These are phyloP conservation scores for Ogataea siamensis DNA, from an alignment of 805 yeast species.

Conservation along the genomic window DNA sequence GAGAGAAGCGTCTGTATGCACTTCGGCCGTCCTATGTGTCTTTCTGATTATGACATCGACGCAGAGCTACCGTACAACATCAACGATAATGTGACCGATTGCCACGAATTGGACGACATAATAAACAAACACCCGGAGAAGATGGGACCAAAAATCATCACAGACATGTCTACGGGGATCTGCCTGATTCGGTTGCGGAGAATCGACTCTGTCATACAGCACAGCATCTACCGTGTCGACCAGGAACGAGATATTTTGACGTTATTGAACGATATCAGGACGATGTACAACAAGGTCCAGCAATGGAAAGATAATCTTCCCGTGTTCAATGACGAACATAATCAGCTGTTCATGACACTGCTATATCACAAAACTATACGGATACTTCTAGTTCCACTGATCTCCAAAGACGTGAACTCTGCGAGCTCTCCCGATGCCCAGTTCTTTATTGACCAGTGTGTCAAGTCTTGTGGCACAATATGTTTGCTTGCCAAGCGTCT, in stretches of 20 bases:
- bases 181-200: conserved; percentile 18
- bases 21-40: conserved; percentile 47
- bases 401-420: conserved; percentile 13
- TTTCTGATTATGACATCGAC: conserved; percentile 51
- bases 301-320: conserved; percentile 21
- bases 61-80: conserved; percentile 39
- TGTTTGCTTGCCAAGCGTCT: conserved; percentile 23
- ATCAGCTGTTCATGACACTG: conserved; percentile 15
- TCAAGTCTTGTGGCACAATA: conserved; percentile 23
- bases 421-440: conserved; percentile 11
- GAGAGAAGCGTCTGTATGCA: conserved; percentile 49
- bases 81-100: conserved; percentile 18
- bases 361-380: conserved; percentile 23
- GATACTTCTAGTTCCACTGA: conserved; percentile 20
- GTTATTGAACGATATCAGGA: conserved; percentile 12
- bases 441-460: conserved; percentile 21
- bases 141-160: conserved; percentile 13
- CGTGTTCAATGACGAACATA: conserved; percentile 15
- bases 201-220: conserved; percentile 23
- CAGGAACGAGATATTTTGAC: conserved; percentile 11
- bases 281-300: conserved; percentile 13
- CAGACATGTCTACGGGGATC: conserved; percentile 19
- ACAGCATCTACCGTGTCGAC: conserved; percentile 23
- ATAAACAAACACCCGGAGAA: conserved; percentile 21
- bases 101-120: conserved; percentile 18